Conservation (phyloP, 2,329 filamentous ascomycete genomes). For the Trichoderma sp. region DNA sequence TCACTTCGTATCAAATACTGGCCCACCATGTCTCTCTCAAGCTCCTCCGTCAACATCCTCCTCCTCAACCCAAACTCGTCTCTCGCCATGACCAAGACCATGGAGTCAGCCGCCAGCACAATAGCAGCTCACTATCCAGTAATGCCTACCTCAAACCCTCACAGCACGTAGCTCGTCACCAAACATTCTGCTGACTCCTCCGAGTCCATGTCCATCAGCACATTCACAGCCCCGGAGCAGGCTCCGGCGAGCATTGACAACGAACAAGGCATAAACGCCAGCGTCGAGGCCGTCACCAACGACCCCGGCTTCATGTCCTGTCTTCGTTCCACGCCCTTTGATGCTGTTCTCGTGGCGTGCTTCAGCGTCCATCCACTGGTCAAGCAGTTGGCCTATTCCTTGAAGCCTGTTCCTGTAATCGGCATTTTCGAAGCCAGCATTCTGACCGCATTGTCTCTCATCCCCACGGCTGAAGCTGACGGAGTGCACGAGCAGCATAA, state of each 20-base stretch:
- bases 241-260: conserved; percentile 80
- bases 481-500: conserved; percentile 41
- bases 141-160: conserved; percentile 49
- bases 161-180: conserved; percentile 28
- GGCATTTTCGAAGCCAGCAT: conserved; percentile 91
- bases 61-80: conserved; percentile 83
- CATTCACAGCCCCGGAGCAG: conserved; percentile 66
- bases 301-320: conserved; percentile 50
- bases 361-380: conserved; percentile 86
- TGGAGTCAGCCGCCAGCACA: conserved; percentile 45
- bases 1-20: neutral
- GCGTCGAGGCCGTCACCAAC: conserved; percentile 63
- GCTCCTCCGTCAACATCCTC: conserved; percentile 53
- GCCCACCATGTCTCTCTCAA: conserved; percentile 1
- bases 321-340: conserved; percentile 53
- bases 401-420: conserved; percentile 39
- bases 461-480: conserved; percentile 33
- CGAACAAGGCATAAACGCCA: conserved; percentile 66
- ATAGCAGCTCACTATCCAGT: conserved; percentile 15
- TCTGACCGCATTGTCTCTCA: conserved; percentile 61
- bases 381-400: conserved; percentile 51
- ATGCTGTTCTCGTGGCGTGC: conserved; percentile 85
- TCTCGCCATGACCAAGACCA: conserved; percentile 68
- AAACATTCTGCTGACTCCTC: conserved; percentile 18
- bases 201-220: conserved; percentile 54